Evolutionary conservation across 768 basidiomycete species (phyloP), one percentile per base, ranked within the genome.

Genomic region (Favolaschia claudopus): DNA sequence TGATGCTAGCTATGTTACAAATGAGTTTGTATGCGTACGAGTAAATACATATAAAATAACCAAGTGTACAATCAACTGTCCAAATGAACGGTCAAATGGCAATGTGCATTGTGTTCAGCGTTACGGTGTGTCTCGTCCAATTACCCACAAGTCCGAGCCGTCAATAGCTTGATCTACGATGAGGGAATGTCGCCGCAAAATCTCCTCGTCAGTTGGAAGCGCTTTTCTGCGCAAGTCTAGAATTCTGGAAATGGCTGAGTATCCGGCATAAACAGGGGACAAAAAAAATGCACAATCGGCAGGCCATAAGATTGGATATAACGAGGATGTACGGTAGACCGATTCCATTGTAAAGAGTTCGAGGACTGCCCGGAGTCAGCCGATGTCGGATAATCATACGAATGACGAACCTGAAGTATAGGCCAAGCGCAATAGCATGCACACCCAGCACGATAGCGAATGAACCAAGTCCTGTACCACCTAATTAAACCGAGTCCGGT

Each of bases 141-240:
- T 55, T 12, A 52, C 19, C 62, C 57, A 63, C 32, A 57, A 7
- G 33, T 64, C 63, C 17, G 4, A 32, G 19, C 36, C 15, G 12
- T 43, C 54, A 27, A 55, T 33, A 7, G 45, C 45, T 34, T 60
- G n/a, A 31, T 60, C 36, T 5, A 77, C 69, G 19, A 77, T 40
- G 22, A 44, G 42, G 1, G 76, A 76, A 54, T 76, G 64, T 36
- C 59, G 69, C 28, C 70, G 66, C 34, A 67, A 64, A 22, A 79
- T 62, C 59, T 77, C 71, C 8, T 71, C 66, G 3, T 73, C 67
- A 7, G 76, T 73, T 27, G 74, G 76, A 3, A 58, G 55, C 20
- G 73, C 74, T 60, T 70, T 72, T 42, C 72, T 67, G n/a, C 78
- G 76, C n/a, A 81, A 70, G 44, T 75, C 73, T 2, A 81, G 67